These are phyloP conservation scores for Diaporthe citri DNA, from an alignment of 2,329 filamentous ascomycete genomes.

Conservation along the genomic window DNA sequence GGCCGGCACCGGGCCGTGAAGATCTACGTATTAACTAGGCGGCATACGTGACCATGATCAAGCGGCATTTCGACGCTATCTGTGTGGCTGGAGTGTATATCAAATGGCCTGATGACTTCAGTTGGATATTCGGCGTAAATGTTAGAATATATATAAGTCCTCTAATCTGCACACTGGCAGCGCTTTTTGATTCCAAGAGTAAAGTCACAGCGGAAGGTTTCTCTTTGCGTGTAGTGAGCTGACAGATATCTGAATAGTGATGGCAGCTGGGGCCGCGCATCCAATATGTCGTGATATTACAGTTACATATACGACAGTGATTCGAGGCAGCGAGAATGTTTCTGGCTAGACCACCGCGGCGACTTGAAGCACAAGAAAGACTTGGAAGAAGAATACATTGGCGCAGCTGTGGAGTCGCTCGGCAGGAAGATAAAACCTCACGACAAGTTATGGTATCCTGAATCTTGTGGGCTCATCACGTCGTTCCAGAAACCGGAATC, in stretches of 20 bases:
- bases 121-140: neutral
- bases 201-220: neutral
- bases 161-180: too few relatives aligned
- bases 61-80: conserved; percentile 20
- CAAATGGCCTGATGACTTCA: neutral
- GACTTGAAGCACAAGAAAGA: conserved; percentile 8
- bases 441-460: neutral
- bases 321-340: conserved; percentile 3
- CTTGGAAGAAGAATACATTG: conserved; percentile 8
- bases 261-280: conserved; percentile 3
- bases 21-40: too few relatives aligned
- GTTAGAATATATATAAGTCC: too few relatives aligned
- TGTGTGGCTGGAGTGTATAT: neutral
- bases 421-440: too few relatives aligned
- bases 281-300: conserved; percentile 17
- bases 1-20: too few relatives aligned
- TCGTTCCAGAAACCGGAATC: neutral
- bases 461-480: neutral
- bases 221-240: neutral
- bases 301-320: neutral
- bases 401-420: neutral
- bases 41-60: conserved; percentile 7
- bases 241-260: neutral
- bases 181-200: too few relatives aligned
- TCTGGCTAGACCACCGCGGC: conserved; percentile 21